Evolutionary conservation across 2,329 filamentous ascomycete species (phyloP), one percentile per base, ranked within the genome.

Genomic region (Alternaria arborescens): DNA sequence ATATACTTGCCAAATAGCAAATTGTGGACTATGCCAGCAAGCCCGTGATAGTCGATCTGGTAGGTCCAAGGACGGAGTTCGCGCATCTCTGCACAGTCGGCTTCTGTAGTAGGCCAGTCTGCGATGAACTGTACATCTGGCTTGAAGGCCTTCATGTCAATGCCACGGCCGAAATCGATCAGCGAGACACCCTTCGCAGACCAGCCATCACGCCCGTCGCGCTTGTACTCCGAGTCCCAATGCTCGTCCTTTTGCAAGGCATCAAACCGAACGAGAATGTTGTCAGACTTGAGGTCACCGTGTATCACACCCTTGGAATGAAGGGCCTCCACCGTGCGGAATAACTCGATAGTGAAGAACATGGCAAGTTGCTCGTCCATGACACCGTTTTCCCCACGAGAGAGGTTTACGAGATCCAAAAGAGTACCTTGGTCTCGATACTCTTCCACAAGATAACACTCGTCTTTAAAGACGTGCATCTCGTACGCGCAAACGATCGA

Each of bases 1-100:
- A 99, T 95, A 80, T 98, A 98, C 74, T 92, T 93, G 10, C 95
- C 94, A 75, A 97, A 99, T 4, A 99, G 86, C 70, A 99, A 86
- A 43, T 88, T 90, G 79, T 99, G 93, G 5, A 98, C 84, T 24
- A 92, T 91, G 5, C 93, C 93, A 0, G 95, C 95, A 0, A 97
- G 85, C 12, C 95, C 95, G 78, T 97, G 92, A 72, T 98, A 96
- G 81, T 99, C 95, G 68, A 97, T 92, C 78, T 99, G 95, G 83
- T 93, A 97, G 1, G 94, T 98, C 95, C 95, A 99, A 0, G 94
- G 93, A 1, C 94, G 87, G 58, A 93, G 87, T 80, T 99, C 94
- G 47, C 94, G 90, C 87, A 98, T 97, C 83, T 99, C 95, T 18
- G 92, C 90, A 78, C 95, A 99, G 79, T 99, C 95, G 53, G 93